Base-by-base conservation (phyloP, 129 eudicot species). In the Escallonia rubra region DNA sequence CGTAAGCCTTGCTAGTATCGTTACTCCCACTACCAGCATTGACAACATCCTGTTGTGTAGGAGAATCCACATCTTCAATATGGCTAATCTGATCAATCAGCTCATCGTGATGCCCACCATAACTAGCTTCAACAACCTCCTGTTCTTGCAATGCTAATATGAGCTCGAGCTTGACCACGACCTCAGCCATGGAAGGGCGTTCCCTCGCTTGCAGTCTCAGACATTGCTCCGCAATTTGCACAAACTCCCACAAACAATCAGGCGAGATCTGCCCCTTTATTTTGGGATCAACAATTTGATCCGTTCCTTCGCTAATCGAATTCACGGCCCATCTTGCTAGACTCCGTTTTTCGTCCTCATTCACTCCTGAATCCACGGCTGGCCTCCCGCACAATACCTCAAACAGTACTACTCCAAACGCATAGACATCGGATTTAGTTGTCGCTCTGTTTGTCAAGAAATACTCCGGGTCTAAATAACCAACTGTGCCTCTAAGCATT, bases 181-280 rank as follows among this genome's bases (percentile, higher is more conserved):
- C 67, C 49, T 76, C 71, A 56, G 81, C 81, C 81, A 76, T 76
- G 23, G 71, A 64, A 4, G 81, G 72, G 23, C 76, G 75, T 39
- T 65, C 5, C 70, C 70, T 5, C 23, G 52, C 10, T 4, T 2
- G 10, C 43, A 12, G 0, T 10, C 44, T 65, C 63, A 72, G 43
- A 45, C 77, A 64, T 44, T 68, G 67, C 9, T 15, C 63, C 12
- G 71, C 77, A 53, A 72, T 7, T 51, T 39, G 48, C 40, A 56
- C 47, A 72, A 64, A 72, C 41, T 41, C 34, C 47, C 55, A 46
- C 15, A 72, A 47, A 54, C 64, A 63, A 55, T 40, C 77, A 16
- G 48, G 34, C 16, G 9, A 51, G 4, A 55, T 65, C 7, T 57
- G 45, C 49, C 51, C 50, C 41, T 41, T 57, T 47, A 46, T 43